Percentiles rank a stretch among this genome's conserved stretches.
These are phyloP conservation scores for Termitomyces sp. DNA, from an alignment of 768 basidiomycete genomes.

Conservation along the genomic window DNA sequence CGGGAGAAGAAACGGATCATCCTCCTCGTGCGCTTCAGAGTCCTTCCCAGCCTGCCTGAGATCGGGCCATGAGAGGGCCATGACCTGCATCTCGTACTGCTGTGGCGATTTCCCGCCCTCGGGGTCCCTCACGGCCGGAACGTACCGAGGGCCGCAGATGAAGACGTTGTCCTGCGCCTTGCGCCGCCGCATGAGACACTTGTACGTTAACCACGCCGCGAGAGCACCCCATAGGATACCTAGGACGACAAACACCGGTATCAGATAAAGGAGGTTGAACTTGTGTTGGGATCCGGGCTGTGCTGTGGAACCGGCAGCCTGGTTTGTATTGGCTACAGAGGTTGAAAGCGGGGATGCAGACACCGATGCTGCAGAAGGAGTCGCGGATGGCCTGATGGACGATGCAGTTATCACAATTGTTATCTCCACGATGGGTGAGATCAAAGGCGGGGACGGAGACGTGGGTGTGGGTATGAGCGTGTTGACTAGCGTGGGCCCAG, in stretches of 20 bases:
- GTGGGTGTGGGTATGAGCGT: not conserved
- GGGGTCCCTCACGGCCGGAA: conserved; percentile 15
- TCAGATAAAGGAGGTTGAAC: conserved; percentile 17
- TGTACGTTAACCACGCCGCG: conserved; percentile 29
- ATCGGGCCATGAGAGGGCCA: conserved; percentile 12
- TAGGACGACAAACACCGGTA: conserved; percentile 25
- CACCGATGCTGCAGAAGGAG: conserved; percentile 1
- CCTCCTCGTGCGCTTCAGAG: not conserved
- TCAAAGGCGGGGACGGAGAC: not conserved
- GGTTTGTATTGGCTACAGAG: not conserved
- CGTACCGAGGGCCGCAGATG: conserved; percentile 18
- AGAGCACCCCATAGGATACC: conserved; percentile 25
- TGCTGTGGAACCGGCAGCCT: conserved; percentile 1
- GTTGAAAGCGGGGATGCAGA: conserved; percentile 1
- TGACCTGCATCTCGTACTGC: conserved; percentile 7
- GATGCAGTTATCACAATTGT: not conserved
- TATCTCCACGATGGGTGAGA: conserved; percentile 1
- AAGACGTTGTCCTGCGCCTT: conserved; percentile 7
- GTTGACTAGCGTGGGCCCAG: not conserved
- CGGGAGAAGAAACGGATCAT: conserved; percentile 20
- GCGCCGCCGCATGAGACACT: conserved; percentile 23
- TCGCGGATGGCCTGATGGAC: not conserved
- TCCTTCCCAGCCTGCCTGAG: conserved; percentile 1
- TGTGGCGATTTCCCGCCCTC: conserved; percentile 11
- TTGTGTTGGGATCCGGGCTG: not conserved